Evolutionary conservation across 2,329 filamentous ascomycete genomes (phyloP).

Genomic region (Nemania sp.): DNA sequence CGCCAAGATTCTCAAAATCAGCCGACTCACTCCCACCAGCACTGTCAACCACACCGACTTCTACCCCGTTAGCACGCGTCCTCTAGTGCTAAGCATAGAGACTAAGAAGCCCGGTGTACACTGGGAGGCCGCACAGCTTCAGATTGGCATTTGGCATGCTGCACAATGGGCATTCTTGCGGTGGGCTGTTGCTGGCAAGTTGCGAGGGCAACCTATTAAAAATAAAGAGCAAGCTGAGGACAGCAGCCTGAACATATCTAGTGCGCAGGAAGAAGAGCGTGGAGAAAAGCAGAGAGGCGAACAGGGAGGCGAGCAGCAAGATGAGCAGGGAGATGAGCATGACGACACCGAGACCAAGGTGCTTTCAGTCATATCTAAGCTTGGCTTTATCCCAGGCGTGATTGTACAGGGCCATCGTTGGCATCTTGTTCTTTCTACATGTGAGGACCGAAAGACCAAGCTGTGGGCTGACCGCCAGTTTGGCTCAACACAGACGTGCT

Average conservation of each 20-base stretch:
- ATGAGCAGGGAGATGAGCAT: background rate
- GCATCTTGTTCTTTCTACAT: slow-evolving; percentile 21
- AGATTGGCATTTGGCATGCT: slow-evolving; percentile 29
- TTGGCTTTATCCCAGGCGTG: slow-evolving; percentile 22
- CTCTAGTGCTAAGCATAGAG: slow-evolving; percentile 22
- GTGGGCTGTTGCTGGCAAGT: slow-evolving; percentile 18
- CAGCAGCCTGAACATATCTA: too few relatives aligned
- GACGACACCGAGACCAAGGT: background rate
- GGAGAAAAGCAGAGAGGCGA: background rate
- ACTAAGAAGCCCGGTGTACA: slow-evolving; percentile 17
- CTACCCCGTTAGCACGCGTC: background rate
- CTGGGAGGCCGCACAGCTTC: slow-evolving; percentile 18
- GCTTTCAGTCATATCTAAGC: slow-evolving; percentile 12
- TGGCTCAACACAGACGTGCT: slow-evolving; percentile 3
- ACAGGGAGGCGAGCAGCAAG: background rate
- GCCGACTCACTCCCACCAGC: slow-evolving; percentile 3
- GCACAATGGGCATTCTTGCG: slow-evolving; percentile 28
- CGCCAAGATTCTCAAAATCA: slow-evolving; percentile 3
- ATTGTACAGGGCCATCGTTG: slow-evolving; percentile 26
- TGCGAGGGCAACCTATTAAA: too few relatives aligned
- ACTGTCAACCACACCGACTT: slow-evolving; percentile 27
- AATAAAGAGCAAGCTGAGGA: background rate
- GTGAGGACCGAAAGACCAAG: slow-evolving; percentile 21
- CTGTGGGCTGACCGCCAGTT: slow-evolving; percentile 3
- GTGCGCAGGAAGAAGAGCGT: too few relatives aligned